phyloP scores from a whole-genome alignment of 2,329 filamentous ascomycete species.

The Alternaria sp. region DNA sequence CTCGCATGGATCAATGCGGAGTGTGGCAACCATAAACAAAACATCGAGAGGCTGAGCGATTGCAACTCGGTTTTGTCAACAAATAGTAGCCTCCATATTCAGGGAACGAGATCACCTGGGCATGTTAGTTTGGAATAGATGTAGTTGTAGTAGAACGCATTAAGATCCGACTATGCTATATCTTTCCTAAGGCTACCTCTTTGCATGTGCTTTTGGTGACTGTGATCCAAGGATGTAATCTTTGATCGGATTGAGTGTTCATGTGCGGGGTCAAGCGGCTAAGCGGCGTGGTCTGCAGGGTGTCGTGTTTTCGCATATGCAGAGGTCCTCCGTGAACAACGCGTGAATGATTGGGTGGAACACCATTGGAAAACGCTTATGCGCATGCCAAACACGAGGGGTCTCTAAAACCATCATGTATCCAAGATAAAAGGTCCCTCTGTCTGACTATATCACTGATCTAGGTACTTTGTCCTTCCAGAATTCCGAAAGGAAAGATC shows the following conservation, averaged over 20 bases:
- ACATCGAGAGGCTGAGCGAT: neutral
- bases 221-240: neutral
- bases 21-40: neutral
- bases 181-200: neutral
- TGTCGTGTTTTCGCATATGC: slow-evolving; percentile 13
- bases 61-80: fast-evolving
- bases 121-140: no score
- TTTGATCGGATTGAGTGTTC: neutral
- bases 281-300: slow-evolving; percentile 5
- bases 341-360: slow-evolving; percentile 1
- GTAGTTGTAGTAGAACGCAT: no score
- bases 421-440: neutral
- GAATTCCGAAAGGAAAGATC: neutral
- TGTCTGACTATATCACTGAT: no score
- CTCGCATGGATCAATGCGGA: neutral
- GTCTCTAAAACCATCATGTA: neutral
- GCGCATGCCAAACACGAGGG: neutral
- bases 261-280: slow-evolving; percentile 8
- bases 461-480: no score
- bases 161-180: neutral
- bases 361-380: neutral
- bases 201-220: neutral
- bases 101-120: no score
- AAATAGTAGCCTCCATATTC: fast-evolving
- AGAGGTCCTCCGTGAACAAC: slow-evolving; percentile 4